These are phyloP conservation scores for Moricandia moricandioides DNA, from an alignment of 345 rosid species.

Conservation along the genomic window DNA sequence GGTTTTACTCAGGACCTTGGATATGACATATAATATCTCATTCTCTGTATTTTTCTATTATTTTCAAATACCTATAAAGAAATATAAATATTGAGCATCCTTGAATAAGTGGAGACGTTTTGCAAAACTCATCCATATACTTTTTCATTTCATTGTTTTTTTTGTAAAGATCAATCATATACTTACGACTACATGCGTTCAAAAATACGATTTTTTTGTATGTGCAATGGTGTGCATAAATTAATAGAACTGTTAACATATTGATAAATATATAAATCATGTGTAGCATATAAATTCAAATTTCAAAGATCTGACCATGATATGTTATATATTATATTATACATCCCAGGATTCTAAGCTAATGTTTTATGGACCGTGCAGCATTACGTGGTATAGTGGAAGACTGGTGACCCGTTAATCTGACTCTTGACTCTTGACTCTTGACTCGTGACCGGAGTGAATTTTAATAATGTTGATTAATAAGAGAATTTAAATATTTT, in stretches of 20 bases:
- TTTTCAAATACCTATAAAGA: too few relatives aligned
- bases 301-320: not conserved
- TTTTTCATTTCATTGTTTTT: too few relatives aligned
- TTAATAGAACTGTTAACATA: not conserved
- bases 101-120: not conserved
- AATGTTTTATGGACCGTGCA: slow-evolving; percentile 5
- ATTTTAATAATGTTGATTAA: not conserved
- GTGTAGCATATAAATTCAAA: slow-evolving; percentile 6
- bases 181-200: not conserved
- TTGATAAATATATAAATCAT: not conserved
- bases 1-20: too few relatives aligned
- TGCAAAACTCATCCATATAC: not conserved
- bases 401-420: slow-evolving; percentile 27
- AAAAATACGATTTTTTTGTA: not conserved
- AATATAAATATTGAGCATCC: not conserved
- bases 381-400: slow-evolving; percentile 26
- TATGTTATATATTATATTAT: not conserved
- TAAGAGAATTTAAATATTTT: not conserved
- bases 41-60: too few relatives aligned
- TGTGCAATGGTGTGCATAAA: slow-evolving; percentile 1
- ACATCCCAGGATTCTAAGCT: not conserved
- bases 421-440: slow-evolving; percentile 13
- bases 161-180: too few relatives aligned
- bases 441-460: slow-evolving; percentile 28
- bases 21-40: not conserved